Evolutionary conservation across 257 asterid species (phyloP).

Genomic region (Vinca minor): DNA sequence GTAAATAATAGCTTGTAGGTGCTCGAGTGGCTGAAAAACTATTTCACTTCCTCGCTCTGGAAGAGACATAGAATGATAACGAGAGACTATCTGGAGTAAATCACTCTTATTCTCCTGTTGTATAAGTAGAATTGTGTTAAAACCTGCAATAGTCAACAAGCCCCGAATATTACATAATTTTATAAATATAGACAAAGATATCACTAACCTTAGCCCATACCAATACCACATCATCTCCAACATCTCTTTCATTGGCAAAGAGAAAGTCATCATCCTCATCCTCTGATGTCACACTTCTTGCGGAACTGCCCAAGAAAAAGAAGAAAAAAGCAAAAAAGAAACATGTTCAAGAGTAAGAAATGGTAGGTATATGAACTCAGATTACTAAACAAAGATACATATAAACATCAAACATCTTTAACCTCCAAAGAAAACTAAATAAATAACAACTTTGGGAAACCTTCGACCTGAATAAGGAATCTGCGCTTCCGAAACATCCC

Average conservation of each 20-base stretch:
- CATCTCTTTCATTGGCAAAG: slow-evolving; percentile 36
- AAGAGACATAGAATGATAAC: slow-evolving; percentile 55
- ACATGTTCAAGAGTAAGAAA: slow-evolving; percentile 7
- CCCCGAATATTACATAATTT: slow-evolving; percentile 8
- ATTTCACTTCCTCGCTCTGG: slow-evolving; percentile 66
- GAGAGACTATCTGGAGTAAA: slow-evolving; percentile 72
- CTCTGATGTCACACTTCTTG: slow-evolving; percentile 47
- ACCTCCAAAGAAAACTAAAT: not conserved
- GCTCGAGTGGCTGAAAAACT: slow-evolving; percentile 74
- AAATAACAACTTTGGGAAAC: slow-evolving; percentile 15
- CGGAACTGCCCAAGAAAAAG: slow-evolving; percentile 63
- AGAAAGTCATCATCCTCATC: slow-evolving; percentile 44
- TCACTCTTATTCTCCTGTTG: slow-evolving; percentile 69
- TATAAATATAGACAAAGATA: slow-evolving; percentile 7
- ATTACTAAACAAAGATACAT: not conserved
- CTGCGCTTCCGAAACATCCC: slow-evolving; percentile 44
- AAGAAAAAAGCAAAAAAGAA: slow-evolving; percentile 5
- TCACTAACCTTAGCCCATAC: slow-evolving; percentile 76
- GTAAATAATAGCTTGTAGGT: slow-evolving; percentile 61
- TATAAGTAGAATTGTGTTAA: slow-evolving; percentile 10
- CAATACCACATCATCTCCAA: slow-evolving; percentile 42
- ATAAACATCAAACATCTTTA: slow-evolving; percentile 5
- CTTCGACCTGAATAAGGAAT: slow-evolving; percentile 67
- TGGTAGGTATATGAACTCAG: not conserved
- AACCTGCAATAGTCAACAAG: slow-evolving; percentile 12